Percentiles rank a stretch among this genome's conserved stretches.
Evolutionary conservation across 1,139 yeast species (phyloP).

Genomic region (Taphrina deformans): DNA sequence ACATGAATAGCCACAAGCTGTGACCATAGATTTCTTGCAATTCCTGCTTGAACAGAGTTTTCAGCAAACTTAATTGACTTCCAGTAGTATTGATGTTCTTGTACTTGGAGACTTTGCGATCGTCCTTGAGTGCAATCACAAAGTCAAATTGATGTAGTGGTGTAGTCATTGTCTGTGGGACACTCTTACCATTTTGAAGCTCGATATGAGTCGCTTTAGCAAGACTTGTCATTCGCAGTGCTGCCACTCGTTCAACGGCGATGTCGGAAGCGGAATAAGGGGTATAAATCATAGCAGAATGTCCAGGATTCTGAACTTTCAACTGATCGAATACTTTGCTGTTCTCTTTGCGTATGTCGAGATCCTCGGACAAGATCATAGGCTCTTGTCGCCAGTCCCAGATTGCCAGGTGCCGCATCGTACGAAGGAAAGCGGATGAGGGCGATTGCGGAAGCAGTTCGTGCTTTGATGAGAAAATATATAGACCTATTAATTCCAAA

Average conservation of each 20-base stretch:
- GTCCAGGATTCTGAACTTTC: conserved; percentile 2
- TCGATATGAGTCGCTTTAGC: conserved; percentile 71
- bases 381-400: conserved; percentile 98
- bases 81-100: conserved; percentile 39
- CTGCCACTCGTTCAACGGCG: conserved; percentile 67
- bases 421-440: conserved; percentile 79
- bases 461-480: conserved; percentile 70
- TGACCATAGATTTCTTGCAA: conserved; percentile 51
- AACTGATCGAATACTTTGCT: conserved; percentile 47
- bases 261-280: conserved; percentile 82
- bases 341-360: conserved; percentile 35
- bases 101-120: conserved; percentile 43
- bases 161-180: conserved; percentile 58
- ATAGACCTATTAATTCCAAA: conserved; percentile 75
- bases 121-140: conserved; percentile 56
- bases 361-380: conserved; percentile 64
- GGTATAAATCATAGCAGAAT: conserved; percentile 41
- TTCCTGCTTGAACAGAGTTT: conserved; percentile 21
- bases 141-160: conserved; percentile 83
- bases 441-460: conserved; percentile 63
- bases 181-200: conserved; percentile 47
- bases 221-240: conserved; percentile 82
- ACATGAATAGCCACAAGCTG: conserved; percentile 41
- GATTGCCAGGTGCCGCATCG: conserved; percentile 64
- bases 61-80: background rate